Evolutionary conservation across 306 rosid genomes (phyloP).

Genomic region (Mucuna pruriens): DNA sequence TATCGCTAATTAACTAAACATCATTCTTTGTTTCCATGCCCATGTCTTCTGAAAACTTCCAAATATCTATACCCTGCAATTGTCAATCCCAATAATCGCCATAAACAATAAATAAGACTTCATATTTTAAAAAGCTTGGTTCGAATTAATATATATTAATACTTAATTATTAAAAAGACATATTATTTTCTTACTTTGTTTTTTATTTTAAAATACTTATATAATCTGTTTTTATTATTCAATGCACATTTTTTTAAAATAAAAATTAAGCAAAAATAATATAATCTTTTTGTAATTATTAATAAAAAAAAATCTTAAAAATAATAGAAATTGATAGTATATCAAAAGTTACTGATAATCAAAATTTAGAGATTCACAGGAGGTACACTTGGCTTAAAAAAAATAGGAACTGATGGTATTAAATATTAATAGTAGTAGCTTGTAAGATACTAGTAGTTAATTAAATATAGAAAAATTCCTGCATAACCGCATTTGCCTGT

Average conservation of each 20-base stretch:
- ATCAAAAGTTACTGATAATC: too few species aligned
- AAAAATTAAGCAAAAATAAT: not conserved
- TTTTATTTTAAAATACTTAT: not conserved
- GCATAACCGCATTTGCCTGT: too few species aligned
- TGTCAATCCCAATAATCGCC: conserved; percentile 67
- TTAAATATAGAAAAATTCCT: too few species aligned
- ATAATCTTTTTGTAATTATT: not conserved
- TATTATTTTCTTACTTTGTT: not conserved
- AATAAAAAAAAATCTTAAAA: too few species aligned
- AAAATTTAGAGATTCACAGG: too few species aligned
- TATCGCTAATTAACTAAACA: conserved; percentile 38
- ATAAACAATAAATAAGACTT: not conserved
- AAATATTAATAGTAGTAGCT: too few species aligned
- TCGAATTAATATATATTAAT: too few species aligned
- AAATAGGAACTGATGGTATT: too few species aligned
- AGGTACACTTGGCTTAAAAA: too few species aligned
- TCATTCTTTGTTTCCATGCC: conserved; percentile 59
- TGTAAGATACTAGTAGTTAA: too few species aligned
- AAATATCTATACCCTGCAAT: conserved; percentile 50
- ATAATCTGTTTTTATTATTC: not conserved
- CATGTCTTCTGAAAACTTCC: conserved; percentile 69
- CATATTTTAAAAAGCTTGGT: not conserved
- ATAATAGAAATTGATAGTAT: too few species aligned
- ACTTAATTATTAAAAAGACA: not conserved
- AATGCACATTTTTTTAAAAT: not conserved